Evolutionary conservation across 257 asterid genomes (phyloP).

Genomic region (Solanum verrucosum): DNA sequence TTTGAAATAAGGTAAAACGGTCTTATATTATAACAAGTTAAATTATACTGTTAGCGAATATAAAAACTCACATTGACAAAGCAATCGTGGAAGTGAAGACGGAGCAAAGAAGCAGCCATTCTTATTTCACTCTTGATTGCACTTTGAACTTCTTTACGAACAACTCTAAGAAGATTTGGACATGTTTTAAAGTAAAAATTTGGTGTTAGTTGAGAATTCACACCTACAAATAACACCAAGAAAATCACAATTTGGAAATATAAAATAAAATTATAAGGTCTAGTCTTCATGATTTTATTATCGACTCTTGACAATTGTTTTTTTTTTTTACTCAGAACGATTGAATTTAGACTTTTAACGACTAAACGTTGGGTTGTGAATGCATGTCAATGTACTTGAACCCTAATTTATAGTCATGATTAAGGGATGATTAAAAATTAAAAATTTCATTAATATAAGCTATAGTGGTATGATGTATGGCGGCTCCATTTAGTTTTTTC

Average conservation of each 20-base stretch:
- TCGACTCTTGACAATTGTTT: background rate
- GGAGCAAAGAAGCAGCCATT: conserved; percentile 77
- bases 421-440: background rate
- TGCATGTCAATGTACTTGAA: background rate
- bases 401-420: conserved; percentile 4
- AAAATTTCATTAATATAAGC: background rate
- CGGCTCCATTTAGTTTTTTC: conserved; percentile 2
- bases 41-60: background rate
- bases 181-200: conserved; percentile 49
- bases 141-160: conserved; percentile 41
- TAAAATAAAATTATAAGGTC: background rate
- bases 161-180: conserved; percentile 35
- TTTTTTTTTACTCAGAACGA: background rate
- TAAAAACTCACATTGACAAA: conserved; percentile 56
- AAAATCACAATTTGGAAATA: conserved; percentile 5
- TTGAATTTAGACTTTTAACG: background rate
- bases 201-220: conserved; percentile 40
- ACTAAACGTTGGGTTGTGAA: background rate
- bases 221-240: conserved; percentile 22
- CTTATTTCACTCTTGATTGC: conserved; percentile 66
- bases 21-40: background rate
- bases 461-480: conserved; percentile 18
- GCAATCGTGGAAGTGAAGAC: conserved; percentile 80
- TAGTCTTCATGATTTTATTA: conserved; percentile 16
- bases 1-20: background rate